Evolutionary conservation across 352 stramenopile genomes (phyloP), one percentile per base, ranked within the genome.

Genomic region (Pythium aquatile): DNA sequence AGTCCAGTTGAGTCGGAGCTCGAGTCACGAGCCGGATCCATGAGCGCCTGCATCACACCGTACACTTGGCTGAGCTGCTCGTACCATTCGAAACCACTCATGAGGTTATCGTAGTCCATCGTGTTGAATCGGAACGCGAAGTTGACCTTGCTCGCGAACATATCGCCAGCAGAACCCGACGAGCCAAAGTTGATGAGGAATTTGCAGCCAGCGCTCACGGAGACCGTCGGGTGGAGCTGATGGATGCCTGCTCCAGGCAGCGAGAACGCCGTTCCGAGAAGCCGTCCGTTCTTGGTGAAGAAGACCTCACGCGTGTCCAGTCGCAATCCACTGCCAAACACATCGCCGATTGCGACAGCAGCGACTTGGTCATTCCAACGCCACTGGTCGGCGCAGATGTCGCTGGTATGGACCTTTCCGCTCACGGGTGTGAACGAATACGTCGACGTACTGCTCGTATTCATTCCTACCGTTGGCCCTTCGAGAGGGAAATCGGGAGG

Each of bases 61-160:
- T 93, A 94, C 46, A 94, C 87, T 61, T 96, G 84, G 52, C 79
- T 91, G 11, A 94, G 68, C 54, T 87, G 83, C 33, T 96, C 86
- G 58, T 90, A 96, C 86, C 86, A 94, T 69, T 96, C 85, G 46
- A 94, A 94, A 1, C 78, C 76, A n/a, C 75, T 78, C 86, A 96
- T 94, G 17, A 93, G 58, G 40, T 91, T 91, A 55, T 94, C 85
- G 55, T 82, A 94, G 53, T 94, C 86, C 56, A 93, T 79, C 8
- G 84, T 90, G 61, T 88, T 81, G 65, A 96, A 91, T 0, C 81
- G 71, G 70, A 91, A 96, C 46, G 70, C 79, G 57, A 95, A 95
- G 42, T 85, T 90, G 17, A 75, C 72, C 48, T 79, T 79, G 33
- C 57, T 73, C 5, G 67, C 65, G 2, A 68, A 52, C 30, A 73